phyloP scores from a whole-genome alignment of 2,329 filamentous ascomycete species.

The Orbilia brochopaga region DNA sequence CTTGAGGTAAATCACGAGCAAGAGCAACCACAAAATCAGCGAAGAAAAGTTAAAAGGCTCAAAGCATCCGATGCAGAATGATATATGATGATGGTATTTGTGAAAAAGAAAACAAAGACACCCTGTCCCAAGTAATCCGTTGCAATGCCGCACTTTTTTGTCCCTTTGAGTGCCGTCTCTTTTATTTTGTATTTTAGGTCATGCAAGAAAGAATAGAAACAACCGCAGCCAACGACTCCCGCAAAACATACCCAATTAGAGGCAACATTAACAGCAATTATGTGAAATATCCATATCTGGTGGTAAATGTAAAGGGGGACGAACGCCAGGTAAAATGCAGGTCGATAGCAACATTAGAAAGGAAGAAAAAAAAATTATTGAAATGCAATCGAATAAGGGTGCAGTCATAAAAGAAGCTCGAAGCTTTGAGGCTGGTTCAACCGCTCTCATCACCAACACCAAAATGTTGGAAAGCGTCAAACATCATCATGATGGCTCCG shows the following conservation, averaged over 20 bases:
- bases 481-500: not conserved
- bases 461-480: not conserved
- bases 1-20: constrained; percentile 52
- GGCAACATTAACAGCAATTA: too few species aligned
- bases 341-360: not conserved
- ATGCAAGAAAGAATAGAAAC: too few species aligned
- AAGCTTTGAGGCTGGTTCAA: not conserved
- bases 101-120: not conserved
- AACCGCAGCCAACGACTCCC: too few species aligned
- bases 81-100: not conserved
- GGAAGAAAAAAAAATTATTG: not conserved
- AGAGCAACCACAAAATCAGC: constrained; percentile 38
- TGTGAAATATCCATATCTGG: too few species aligned
- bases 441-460: not conserved
- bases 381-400: not conserved
- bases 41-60: not conserved
- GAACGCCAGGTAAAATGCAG: not conserved
- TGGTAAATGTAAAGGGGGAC: not conserved
- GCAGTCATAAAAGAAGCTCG: not conserved
- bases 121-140: constrained; percentile 9
- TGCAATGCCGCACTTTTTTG: not conserved
- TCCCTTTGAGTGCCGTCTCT: not conserved
- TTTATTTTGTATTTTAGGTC: not conserved
- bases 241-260: too few species aligned
- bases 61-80: too few species aligned